Evolutionary conservation across 2,329 filamentous ascomycete species (phyloP), one percentile per base, ranked within the genome.

Genomic region (Macroventuria anomochaeta): DNA sequence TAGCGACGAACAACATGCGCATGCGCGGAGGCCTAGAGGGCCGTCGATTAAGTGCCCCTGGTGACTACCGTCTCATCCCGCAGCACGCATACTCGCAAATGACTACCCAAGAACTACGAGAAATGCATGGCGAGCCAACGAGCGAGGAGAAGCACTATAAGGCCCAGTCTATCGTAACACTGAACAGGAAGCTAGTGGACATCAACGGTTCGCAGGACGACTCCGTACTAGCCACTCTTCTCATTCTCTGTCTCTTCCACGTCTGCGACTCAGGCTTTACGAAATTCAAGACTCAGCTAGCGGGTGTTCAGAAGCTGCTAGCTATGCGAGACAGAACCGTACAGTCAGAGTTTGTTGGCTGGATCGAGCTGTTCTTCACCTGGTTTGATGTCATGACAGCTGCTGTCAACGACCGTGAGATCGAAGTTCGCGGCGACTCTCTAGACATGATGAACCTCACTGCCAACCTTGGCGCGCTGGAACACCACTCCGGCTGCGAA

Each of bases 361-460:
- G 93, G 93, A 93, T 96, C 79, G 90, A 96, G 67, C 87, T 91
- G 34, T 86, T 96, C 63, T 97, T 97, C 69, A 95, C 91, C 28
- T 96, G 93, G 82, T 96, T 96, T 70, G 93, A 97, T 73, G 91
- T 93, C 49, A 91, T 97, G 77, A 92, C 91, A 0, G 91, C 91
- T 32, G 93, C 89, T 46, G 91, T 96, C 70, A 97, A 97, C 65
- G 90, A 96, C 74, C 86, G 93, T 44, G 93, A 97, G 75, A 86
- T 90, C 25, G 91, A 96, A 72, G 84, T 96, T 15, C 81, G 82
- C 31, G 83, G 83, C 21, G 79, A 82, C 28, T 84, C 83, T 44
- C 73, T 89, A 28, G 86, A 88, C 59, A 85, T 87, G 76, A 81
- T 85, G 52, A 79, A 84, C 55, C 81, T 86, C 58, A 83, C 85